These are phyloP conservation scores for Eleusine coracana DNA, from an alignment of 176 grass and related monocot species.

Conservation along the genomic window DNA sequence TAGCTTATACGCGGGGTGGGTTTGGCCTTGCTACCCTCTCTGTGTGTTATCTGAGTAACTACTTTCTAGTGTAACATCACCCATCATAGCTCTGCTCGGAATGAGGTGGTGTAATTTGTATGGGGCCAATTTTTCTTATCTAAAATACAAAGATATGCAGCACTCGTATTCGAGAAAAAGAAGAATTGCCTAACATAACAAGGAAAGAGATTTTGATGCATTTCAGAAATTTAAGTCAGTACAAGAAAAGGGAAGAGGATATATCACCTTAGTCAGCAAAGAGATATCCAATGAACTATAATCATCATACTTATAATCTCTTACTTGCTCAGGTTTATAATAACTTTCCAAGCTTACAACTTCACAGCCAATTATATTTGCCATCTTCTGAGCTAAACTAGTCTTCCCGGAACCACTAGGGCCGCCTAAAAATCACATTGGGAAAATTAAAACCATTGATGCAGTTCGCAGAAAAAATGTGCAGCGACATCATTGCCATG, in stretches of 20 bases:
- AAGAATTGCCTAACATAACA: not conserved
- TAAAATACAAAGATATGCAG: no score
- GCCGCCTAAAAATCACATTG: conserved; percentile 62
- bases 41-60: no score
- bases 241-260: conserved; percentile 15
- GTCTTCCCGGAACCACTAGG: conserved; percentile 99
- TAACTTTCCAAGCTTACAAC: conserved; percentile 98
- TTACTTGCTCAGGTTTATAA: conserved; percentile 94
- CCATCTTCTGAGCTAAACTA: conserved; percentile 98
- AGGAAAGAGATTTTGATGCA: conserved; percentile 29
- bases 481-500: not conserved
- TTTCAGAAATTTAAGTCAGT: conserved; percentile 1
- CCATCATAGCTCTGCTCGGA: no score
- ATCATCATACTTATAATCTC: conserved; percentile 98
- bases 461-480: conserved; percentile 7
- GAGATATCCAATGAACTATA: conserved; percentile 92
- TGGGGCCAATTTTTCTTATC: no score
- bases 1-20: no score
- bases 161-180: no score
- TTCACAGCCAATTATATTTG: conserved; percentile 99
- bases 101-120: no score
- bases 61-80: no score
- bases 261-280: conserved; percentile 79
- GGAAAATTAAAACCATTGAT: conserved; percentile 3
- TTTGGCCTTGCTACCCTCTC: no score